Percentiles rank a stretch among this genome's conserved stretches.
These are phyloP conservation scores for Solanum appendiculatum DNA, from an alignment of 257 asterid species.

Conservation along the genomic window DNA sequence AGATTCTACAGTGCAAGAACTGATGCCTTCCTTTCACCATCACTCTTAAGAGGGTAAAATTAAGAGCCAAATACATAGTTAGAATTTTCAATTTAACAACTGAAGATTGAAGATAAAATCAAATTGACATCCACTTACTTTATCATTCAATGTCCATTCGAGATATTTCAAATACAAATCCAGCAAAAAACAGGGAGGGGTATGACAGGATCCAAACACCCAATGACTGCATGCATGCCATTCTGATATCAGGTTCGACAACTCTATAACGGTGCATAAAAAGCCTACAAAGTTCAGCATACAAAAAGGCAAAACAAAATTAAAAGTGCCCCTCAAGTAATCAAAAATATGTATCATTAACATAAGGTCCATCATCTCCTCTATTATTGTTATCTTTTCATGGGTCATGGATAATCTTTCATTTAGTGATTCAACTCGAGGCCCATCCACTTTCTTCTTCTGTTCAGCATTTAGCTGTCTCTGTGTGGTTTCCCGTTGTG, in stretches of 20 bases:
- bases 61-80: slow-evolving; percentile 8
- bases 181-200: slow-evolving; percentile 91
- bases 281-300: slow-evolving; percentile 39
- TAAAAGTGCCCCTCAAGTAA: background rate
- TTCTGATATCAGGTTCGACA: slow-evolving; percentile 84
- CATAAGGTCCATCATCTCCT: slow-evolving; percentile 57
- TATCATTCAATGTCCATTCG: slow-evolving; percentile 98
- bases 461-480: slow-evolving; percentile 94
- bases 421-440: slow-evolving; percentile 85
- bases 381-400: slow-evolving; percentile 77
- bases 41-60: slow-evolving; percentile 43
- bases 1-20: slow-evolving; percentile 89
- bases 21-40: slow-evolving; percentile 93
- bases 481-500: slow-evolving; percentile 91
- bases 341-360: background rate
- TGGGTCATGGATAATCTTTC: slow-evolving; percentile 69
- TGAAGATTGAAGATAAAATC: background rate
- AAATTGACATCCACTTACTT: slow-evolving; percentile 35
- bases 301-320: background rate
- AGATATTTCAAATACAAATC: slow-evolving; percentile 94
- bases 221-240: slow-evolving; percentile 88
- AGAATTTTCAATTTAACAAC: slow-evolving; percentile 2
- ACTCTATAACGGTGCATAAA: slow-evolving; percentile 98
- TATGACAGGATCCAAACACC: slow-evolving; percentile 93
- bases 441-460: slow-evolving; percentile 69